phyloP scores from a whole-genome alignment of 805 yeast species.

The Ogataea nakhonphanomensis region DNA sequence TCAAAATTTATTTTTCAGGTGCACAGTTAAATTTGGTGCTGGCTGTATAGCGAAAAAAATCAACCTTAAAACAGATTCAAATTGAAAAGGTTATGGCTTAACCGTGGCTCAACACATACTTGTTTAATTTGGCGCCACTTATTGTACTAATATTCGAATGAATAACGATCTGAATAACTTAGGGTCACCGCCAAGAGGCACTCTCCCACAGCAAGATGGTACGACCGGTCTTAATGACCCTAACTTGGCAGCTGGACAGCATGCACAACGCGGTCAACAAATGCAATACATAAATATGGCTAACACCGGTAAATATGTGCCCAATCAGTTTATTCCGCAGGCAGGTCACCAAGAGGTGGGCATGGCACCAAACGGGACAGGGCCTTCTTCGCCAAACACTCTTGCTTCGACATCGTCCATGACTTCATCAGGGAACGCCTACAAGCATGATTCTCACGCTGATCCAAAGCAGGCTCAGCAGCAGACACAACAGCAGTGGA shows the following conservation, averaged over 20 bases:
- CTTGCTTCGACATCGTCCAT: slow-evolving; percentile 20
- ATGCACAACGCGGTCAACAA: slow-evolving; percentile 8
- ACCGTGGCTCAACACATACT: background rate
- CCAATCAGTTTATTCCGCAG: slow-evolving; percentile 11
- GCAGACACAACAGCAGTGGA: slow-evolving; percentile 18
- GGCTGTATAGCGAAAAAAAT: background rate
- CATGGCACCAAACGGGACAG: background rate
- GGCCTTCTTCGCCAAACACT: slow-evolving; percentile 20
- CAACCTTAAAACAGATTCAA: background rate
- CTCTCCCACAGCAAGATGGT: background rate
- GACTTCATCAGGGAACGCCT: background rate
- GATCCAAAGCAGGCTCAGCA: slow-evolving; percentile 6
- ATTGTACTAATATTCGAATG: background rate
- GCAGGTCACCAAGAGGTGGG: slow-evolving; percentile 6
- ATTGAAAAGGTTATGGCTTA: background rate
- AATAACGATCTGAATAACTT: background rate
- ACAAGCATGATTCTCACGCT: background rate
- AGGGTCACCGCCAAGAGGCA: slow-evolving; percentile 2
- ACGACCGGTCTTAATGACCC: slow-evolving; percentile 1
- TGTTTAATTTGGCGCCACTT: background rate
- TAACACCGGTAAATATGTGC: slow-evolving; percentile 9
- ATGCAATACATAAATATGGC: slow-evolving; percentile 13
- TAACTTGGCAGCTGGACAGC: too few relatives aligned
- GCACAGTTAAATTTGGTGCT: background rate
- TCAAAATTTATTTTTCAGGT: background rate